Evolutionary conservation across 1,284 basidiomycete genomes (phyloP).

Genomic region (Marasmius fiardii): DNA sequence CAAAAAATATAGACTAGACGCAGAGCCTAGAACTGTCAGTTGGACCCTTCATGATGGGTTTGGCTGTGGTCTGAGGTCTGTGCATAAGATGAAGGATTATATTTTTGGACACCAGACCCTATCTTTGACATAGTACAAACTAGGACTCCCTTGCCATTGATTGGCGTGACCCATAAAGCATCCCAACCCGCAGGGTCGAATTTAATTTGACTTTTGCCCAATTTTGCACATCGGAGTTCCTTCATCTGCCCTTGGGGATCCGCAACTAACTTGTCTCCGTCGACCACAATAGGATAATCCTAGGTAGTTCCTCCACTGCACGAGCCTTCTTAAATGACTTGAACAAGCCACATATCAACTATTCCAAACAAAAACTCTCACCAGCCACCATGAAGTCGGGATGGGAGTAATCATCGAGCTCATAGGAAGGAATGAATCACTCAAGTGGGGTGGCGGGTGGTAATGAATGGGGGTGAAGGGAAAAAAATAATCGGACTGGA

Average conservation of each 20-base stretch:
- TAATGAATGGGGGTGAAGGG: constrained; percentile 4
- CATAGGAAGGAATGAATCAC: constrained; percentile 1
- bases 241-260: constrained; percentile 6
- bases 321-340: neutral
- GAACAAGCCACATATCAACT: constrained; percentile 5
- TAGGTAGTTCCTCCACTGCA: neutral
- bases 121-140: no score
- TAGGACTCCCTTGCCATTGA: no score
- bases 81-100: no score
- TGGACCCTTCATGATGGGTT: no score
- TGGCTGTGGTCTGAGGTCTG: no score
- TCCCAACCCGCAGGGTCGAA: no score
- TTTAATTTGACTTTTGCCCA: neutral
- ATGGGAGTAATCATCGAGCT: constrained; percentile 3
- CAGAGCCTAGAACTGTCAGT: no score
- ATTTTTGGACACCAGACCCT: no score
- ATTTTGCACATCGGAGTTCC: constrained; percentile 3
- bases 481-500: constrained; percentile 2
- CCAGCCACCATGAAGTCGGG: neutral
- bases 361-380: neutral
- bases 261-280: constrained; percentile 6
- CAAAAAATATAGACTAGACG: no score
- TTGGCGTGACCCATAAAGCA: no score
- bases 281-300: constrained; percentile 6
- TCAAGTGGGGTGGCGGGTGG: constrained; percentile 8